Base-by-base conservation (phyloP, 2,329 filamentous ascomycete species). In the Arachnomyces sp. region DNA sequence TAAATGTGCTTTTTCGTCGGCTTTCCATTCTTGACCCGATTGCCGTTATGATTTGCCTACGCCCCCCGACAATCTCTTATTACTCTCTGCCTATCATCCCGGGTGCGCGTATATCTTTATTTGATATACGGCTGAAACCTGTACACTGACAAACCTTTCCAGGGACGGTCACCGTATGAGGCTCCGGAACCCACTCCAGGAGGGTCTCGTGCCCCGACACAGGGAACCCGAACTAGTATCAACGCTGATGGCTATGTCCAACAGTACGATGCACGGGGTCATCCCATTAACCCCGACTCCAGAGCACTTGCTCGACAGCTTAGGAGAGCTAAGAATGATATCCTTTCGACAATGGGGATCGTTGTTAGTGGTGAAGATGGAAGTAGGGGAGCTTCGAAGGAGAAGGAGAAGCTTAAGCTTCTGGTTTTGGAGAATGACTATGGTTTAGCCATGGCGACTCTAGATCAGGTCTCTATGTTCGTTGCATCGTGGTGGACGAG, bases 321-420 rank as follows among this genome's bases (percentile, higher is more conserved):
- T 6, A 56, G 64, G 36, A 61, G 66, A 51, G 68, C 69, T 1
- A 69, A 71, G 45, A 72, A 72, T 56, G 68, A 72, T 45, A 66
- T 71, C 25, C 57, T 71, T 12, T 66, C 65, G 15, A 69, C 65
- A 7, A 68, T 71, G 58, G 68, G 68, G 3, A 64, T 71, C 30
- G 65, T 70, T 30, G 63, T 67, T 43, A 65, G 63, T 39, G 55
- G 61, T 42, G 60, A 65, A 44, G 57, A 64, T 47, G 55, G 59
- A 12, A 61, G 55, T 29, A 42, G 56, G 17, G 53, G 51, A 39
- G 49, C 52, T n/a, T 52, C 57, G 28, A 60, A 57, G 40, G 63
- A 66, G 43, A 55, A 59, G 44, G 54, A 64, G 42, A 61, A 58
- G 37, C 50, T 66, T 13, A 56, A 60, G 25, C 51, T 56, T 31